These are phyloP conservation scores for Lunasporangiospora selenospora DNA, from an alignment of 192 early-diverging fungal species.

Conservation along the genomic window DNA sequence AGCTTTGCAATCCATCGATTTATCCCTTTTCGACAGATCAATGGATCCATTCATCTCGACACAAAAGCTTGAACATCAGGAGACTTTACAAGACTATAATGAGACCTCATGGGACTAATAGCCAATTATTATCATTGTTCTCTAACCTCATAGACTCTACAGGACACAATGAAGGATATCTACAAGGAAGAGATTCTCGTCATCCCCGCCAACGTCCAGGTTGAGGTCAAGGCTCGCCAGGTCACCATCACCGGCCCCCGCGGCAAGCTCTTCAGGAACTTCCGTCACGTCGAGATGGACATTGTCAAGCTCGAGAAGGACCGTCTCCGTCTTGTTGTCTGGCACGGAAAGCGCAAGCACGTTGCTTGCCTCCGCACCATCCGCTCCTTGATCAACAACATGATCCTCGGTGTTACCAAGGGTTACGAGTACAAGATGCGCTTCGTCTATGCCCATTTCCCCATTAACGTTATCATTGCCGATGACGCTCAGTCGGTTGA, in stretches of 20 bases:
- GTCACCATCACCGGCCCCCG: slow-evolving; percentile 92
- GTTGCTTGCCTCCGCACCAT: slow-evolving; percentile 98
- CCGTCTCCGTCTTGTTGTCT: slow-evolving; percentile 88
- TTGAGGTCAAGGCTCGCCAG: slow-evolving; percentile 88
- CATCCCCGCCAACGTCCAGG: slow-evolving; percentile 89
- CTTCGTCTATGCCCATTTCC: slow-evolving; percentile 99
- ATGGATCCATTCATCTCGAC: slow-evolving; percentile 19
- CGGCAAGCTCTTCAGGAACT: slow-evolving; percentile 85
- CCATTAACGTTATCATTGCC: slow-evolving; percentile 94
- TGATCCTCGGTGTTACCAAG: slow-evolving; percentile 98
- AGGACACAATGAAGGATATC: slow-evolving; percentile 88
- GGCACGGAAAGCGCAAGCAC: slow-evolving; percentile 97
- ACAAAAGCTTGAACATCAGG: no score
- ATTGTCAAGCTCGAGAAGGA: slow-evolving; percentile 71
- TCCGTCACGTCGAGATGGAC: slow-evolving; percentile 95
- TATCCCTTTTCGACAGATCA: not conserved
- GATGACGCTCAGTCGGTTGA: slow-evolving; percentile 81
- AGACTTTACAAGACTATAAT: no score
- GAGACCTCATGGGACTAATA: no score
- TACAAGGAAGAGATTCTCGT: slow-evolving; percentile 85
- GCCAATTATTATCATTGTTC: no score
- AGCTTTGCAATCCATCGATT: no score
- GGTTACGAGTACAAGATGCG: slow-evolving; percentile 99
- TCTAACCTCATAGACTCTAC: no score
- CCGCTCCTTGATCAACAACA: slow-evolving; percentile 94